Base-by-base conservation (phyloP, 2,329 filamentous ascomycete genomes). In the Penicillium sp. region DNA sequence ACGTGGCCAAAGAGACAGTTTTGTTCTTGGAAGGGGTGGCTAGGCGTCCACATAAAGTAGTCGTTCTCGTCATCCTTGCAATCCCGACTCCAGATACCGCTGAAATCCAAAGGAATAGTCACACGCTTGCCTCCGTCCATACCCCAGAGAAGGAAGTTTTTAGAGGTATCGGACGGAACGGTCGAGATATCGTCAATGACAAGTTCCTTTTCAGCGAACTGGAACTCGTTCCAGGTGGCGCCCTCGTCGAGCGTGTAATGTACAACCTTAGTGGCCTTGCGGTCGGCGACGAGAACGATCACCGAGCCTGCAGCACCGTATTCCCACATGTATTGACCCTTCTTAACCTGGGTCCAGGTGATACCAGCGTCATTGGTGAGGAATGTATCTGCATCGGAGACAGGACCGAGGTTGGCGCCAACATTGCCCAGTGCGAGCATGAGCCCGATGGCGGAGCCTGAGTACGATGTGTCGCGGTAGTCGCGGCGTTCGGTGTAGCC, bases 251-350 rank as follows among this genome's bases (percentile, higher is more conserved):
- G 78, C 14, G 90, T 88, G 75, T 94, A 97, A 54, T 84, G 85
- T 48, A 92, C 77, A 1, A 79, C 75, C 59, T 88, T 88, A 4
- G 88, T 91, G 48, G 84, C 80, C 48, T 81, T 82, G 13, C 82
- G 80, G 53, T 91, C 85, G 67, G 88, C 84, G 21, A 93, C 92
- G 45, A 99, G 87, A 40, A 96, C 90, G 57, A 97, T 85, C 64
- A 97, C 88, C 5, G 91, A 94, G 27, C 94, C 94, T 71, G 96
- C 91, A 65, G 99, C 95, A 54, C 94, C 95, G 70, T 91, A 96
- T 67, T 96, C 90, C 91, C 92, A 99, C 67, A 89, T 88, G 80
- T 92, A 96, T 34, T 82, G 83, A 5, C 94, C 95, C 74, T 95
- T 92, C 75, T 89, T 93, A 57, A 93, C 86, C 54, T 87, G 84